Base-by-base conservation (phyloP, 2,329 filamentous ascomycete genomes). In the Aspergillus aculeatus region DNA sequence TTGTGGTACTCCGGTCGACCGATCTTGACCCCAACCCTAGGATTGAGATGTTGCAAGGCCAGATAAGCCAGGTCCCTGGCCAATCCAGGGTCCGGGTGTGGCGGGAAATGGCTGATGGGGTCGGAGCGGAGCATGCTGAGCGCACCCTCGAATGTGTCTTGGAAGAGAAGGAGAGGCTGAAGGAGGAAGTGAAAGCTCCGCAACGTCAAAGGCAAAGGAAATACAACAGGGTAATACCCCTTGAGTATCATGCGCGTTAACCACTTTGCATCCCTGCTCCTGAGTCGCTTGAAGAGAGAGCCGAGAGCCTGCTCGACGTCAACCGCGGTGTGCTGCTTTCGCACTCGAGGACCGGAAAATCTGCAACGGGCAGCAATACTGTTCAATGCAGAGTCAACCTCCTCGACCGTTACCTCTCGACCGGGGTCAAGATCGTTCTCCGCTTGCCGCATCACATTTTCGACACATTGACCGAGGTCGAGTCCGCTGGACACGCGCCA, bases 211-310 rank as follows among this genome's bases (percentile, higher is more conserved):
- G 73, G 64, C 6, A 79, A 75, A 5, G 92, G 85, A 1, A 96
- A 69, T 1, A 83, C 72, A 0, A 93, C 80, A 0, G 89, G 89
- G n/a, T 83, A 81, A 60, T 88, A 90, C 63, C 88, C 84, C 70
- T 96, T 95, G 29, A 96, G 78, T 5, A 96, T 81, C 31, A 97
- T 79, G 3, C 93, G 84, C 0, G 90, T 90, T 11, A 96, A 81
- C 93, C 93, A 97, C 76, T 96, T 96, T 4, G 88, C 89, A 70
- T 96, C 90, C 48, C 81, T 80, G 3, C 90, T 84, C 50, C 80
- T 80, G 10, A 92, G 70, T 7, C 84, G 83, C 31, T 76, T 78
- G 67, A 89, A 90, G 1, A 93, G 70, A 0, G 72, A 70, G 21
- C 80, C 79, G 1, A 94, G 73, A 3, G 81, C 72, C 4, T 77